Conservation (phyloP, 2,329 filamentous ascomycete species). For the Penicillium occitanis region DNA sequence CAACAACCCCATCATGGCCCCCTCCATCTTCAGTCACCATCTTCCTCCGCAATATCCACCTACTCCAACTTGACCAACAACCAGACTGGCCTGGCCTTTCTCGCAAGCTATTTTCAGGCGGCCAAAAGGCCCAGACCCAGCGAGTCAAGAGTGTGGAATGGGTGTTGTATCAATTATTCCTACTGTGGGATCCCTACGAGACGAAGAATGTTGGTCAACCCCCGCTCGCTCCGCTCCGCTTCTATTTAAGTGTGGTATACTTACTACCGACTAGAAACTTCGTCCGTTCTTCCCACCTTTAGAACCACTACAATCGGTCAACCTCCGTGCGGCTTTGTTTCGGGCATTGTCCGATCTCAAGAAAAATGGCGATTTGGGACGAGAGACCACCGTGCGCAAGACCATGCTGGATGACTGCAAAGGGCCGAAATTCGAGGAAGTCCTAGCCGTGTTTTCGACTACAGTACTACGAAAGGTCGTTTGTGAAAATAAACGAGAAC, state of each 20-base stretch:
- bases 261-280: slow-evolving; percentile 63
- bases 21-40: slow-evolving; percentile 58
- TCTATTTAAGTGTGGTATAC: background rate
- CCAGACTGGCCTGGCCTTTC: slow-evolving; percentile 80
- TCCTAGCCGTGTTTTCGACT: slow-evolving; percentile 80
- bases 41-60: slow-evolving; percentile 79
- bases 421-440: slow-evolving; percentile 83
- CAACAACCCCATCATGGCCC: slow-evolving; percentile 34
- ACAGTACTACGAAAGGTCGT: slow-evolving; percentile 72
- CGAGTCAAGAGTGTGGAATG: slow-evolving; percentile 83
- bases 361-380: slow-evolving; percentile 77
- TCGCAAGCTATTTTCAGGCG: slow-evolving; percentile 67
- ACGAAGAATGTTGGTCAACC: slow-evolving; percentile 63
- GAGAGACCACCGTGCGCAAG: slow-evolving; percentile 79
- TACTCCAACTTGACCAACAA: slow-evolving; percentile 74
- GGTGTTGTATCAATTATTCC: slow-evolving; percentile 84
- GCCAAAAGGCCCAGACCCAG: slow-evolving; percentile 73
- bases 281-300: slow-evolving; percentile 86
- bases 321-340: slow-evolving; percentile 80
- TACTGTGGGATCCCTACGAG: slow-evolving; percentile 75
- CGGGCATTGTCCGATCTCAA: slow-evolving; percentile 80
- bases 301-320: slow-evolving; percentile 86
- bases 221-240: background rate
- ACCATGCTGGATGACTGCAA: slow-evolving; percentile 97
- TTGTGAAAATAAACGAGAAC: slow-evolving; percentile 38